Evolutionary conservation across 805 yeast genomes (phyloP).

Genomic region (Candida pini): DNA sequence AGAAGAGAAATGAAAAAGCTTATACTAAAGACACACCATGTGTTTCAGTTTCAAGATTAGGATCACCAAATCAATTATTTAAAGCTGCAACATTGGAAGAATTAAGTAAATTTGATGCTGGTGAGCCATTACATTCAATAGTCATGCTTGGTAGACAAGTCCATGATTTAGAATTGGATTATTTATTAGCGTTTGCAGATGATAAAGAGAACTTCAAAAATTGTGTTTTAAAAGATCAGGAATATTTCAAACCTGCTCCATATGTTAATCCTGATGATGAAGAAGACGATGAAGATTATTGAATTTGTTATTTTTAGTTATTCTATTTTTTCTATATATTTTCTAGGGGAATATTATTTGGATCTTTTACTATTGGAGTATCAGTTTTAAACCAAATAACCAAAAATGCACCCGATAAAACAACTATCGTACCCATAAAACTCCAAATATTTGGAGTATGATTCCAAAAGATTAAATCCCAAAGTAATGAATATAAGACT

Average conservation of each 20-base stretch:
- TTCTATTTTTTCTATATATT: background rate
- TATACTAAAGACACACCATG: conserved; percentile 88
- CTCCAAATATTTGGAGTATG: conserved; percentile 65
- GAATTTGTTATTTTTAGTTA: background rate
- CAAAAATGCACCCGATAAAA: conserved; percentile 61
- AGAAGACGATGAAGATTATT: conserved; percentile 8
- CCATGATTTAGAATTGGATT: conserved; percentile 89
- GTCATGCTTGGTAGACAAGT: conserved; percentile 89
- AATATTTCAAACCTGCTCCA: conserved; percentile 67
- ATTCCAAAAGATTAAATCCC: conserved; percentile 65
- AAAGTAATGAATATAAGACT: conserved; percentile 63
- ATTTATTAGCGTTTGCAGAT: conserved; percentile 68
- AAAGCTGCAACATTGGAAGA: conserved; percentile 81
- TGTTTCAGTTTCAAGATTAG: conserved; percentile 87
- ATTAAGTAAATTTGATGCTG: conserved; percentile 78
- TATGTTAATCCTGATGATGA: conserved; percentile 4
- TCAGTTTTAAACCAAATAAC: background rate
- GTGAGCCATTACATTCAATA: conserved; percentile 91
- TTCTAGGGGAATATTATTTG: background rate
- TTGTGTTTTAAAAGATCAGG: conserved; percentile 54
- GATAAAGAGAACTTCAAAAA: conserved; percentile 45
- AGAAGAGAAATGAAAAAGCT: conserved; percentile 64
- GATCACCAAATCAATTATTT: conserved; percentile 77
- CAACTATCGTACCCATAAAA: conserved; percentile 55
- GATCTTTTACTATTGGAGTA: background rate